phyloP scores from a whole-genome alignment of 2,329 filamentous ascomycete genomes.

The Chrysoporthe austroafricana region DNA sequence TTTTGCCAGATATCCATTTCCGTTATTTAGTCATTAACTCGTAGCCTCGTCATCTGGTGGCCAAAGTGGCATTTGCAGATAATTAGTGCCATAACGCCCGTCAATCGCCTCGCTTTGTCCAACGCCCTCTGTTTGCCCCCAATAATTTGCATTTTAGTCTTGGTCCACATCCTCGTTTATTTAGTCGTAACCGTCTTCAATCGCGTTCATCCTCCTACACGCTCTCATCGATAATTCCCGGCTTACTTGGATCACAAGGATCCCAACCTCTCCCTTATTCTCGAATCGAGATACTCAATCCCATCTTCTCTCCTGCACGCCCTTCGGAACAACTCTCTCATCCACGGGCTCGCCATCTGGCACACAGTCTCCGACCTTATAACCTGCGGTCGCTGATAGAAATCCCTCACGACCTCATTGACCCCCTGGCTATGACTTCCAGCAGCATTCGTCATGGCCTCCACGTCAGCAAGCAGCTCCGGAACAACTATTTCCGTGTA shows the following conservation, averaged over 20 bases:
- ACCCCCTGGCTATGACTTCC: background rate
- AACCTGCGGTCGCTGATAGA: conserved; percentile 63
- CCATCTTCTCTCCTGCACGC: conserved; percentile 68
- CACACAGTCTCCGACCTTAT: conserved; percentile 61
- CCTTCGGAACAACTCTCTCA: conserved; percentile 73
- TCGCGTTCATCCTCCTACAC: background rate
- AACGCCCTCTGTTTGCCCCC: background rate
- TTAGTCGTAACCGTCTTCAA: background rate
- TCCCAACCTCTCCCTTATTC: conserved; percentile 61
- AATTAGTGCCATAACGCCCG: background rate
- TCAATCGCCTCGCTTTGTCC: background rate
- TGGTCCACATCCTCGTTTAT: background rate
- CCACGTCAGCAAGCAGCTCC: conserved; percentile 52
- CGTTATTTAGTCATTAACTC: background rate
- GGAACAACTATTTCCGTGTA: conserved; percentile 81
- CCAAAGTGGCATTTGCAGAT: background rate
- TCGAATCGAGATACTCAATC: conserved; percentile 61
- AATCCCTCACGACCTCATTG: conserved; percentile 61
- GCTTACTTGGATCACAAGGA: background rate
- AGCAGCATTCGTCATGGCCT: conserved; percentile 38
- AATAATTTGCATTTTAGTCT: background rate
- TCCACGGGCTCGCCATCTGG: conserved; percentile 79
- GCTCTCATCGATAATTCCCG: background rate
- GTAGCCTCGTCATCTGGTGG: background rate
- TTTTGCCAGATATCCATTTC: background rate